phyloP scores from a whole-genome alignment of 2,329 filamentous ascomycete genomes.

The Colletotrichum sp. region DNA sequence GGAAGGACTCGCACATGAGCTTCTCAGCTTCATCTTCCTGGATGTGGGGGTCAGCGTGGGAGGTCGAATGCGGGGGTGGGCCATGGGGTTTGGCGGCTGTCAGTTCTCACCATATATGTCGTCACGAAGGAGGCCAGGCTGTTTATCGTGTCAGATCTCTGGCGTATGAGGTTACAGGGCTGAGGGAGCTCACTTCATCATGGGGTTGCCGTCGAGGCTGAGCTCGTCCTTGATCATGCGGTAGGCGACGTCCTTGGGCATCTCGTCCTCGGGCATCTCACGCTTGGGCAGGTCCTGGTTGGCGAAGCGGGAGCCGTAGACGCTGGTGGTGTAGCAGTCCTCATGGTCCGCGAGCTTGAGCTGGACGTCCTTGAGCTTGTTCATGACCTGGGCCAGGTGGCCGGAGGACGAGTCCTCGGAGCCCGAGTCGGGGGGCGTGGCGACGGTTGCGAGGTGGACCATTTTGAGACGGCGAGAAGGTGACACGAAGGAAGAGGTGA shows the following conservation, averaged over 20 bases:
- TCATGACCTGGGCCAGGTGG: slow-evolving; percentile 7
- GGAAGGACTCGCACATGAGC: slow-evolving; percentile 90
- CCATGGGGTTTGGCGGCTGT: not conserved
- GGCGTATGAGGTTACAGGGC: not conserved
- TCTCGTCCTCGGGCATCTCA: slow-evolving; percentile 88
- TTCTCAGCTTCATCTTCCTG: slow-evolving; percentile 94
- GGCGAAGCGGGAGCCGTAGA: slow-evolving; percentile 89
- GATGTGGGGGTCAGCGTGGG: slow-evolving; percentile 8
- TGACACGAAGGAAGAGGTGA: not conserved
- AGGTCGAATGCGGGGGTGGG: not conserved
- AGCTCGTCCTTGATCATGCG: slow-evolving; percentile 96
- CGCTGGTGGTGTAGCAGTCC: slow-evolving; percentile 74
- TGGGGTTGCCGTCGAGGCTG: slow-evolving; percentile 88
- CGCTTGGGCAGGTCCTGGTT: slow-evolving; percentile 78
- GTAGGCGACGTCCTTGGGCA: slow-evolving; percentile 93
- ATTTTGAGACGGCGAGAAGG: not conserved
- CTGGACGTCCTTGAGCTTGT: slow-evolving; percentile 15
- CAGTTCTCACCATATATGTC: slow-evolving; percentile 79
- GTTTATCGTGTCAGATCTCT: not conserved
- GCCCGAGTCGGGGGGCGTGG: slow-evolving; percentile 13
- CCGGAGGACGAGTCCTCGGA: slow-evolving; percentile 2
- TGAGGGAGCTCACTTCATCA: slow-evolving; percentile 68
- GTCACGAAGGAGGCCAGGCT: slow-evolving; percentile 93
- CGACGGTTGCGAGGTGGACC: slow-evolving; percentile 18
- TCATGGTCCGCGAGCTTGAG: slow-evolving; percentile 54